A percentile compares a stretch with the other conserved stretches of the same genome.
Conservation (phyloP, 2,329 filamentous ascomycete genomes). For the Diaporthe nobilis region DNA sequence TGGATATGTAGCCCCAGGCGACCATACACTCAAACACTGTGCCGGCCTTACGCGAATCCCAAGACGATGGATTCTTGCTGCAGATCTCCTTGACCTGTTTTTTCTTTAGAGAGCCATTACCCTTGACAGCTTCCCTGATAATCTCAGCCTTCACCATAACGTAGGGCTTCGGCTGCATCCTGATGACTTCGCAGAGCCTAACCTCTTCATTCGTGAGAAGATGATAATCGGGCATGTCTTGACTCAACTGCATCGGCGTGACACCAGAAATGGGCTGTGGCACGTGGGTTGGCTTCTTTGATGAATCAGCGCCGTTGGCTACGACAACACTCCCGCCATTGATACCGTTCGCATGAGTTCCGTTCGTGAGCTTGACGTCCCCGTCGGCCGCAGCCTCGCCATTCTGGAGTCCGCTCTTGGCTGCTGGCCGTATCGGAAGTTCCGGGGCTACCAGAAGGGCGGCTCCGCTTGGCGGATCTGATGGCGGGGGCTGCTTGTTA, state of each 20-base stretch:
- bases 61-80: slow-evolving; percentile 55
- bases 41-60: slow-evolving; percentile 88
- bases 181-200: slow-evolving; percentile 86
- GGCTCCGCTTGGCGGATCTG: slow-evolving; percentile 81
- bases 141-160: slow-evolving; percentile 93
- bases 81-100: slow-evolving; percentile 92
- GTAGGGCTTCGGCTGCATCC: slow-evolving; percentile 94
- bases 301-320: slow-evolving; percentile 57
- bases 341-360: slow-evolving; percentile 65
- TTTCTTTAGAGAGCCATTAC: slow-evolving; percentile 90
- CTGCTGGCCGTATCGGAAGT: slow-evolving; percentile 72
- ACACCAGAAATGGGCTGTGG: slow-evolving; percentile 72
- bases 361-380: slow-evolving; percentile 59
- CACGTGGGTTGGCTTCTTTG: slow-evolving; percentile 66
- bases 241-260: slow-evolving; percentile 76
- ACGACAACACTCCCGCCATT: slow-evolving; percentile 63
- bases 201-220: slow-evolving; percentile 87
- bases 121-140: slow-evolving; percentile 91
- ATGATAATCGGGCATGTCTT: slow-evolving; percentile 87
- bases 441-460: slow-evolving; percentile 85
- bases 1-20: slow-evolving; percentile 91
- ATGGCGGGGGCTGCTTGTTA: slow-evolving; percentile 74
- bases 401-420: slow-evolving; percentile 49
- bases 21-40: slow-evolving; percentile 96
- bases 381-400: slow-evolving; percentile 59